Percentiles rank a stretch among this genome's conserved stretches.
Conservation (phyloP, 1,139 yeast genomes). For the Lodderomyces theae region DNA sequence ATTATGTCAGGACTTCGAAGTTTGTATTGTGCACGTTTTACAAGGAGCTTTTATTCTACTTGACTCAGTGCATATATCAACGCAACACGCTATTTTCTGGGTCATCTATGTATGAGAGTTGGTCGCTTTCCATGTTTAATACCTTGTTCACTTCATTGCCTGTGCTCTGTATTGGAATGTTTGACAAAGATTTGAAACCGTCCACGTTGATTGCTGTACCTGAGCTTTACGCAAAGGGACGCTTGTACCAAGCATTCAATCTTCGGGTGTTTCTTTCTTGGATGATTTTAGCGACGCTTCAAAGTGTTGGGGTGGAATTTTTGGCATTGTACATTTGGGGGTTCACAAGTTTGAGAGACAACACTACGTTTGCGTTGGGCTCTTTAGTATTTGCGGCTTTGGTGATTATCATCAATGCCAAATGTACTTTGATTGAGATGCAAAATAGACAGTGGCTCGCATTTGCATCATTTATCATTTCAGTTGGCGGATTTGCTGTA, state of each 20-base stretch:
- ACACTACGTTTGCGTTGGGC: constrained; percentile 80
- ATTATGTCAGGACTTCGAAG: constrained; percentile 86
- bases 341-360: constrained; percentile 59
- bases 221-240: constrained; percentile 78
- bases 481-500: constrained; percentile 81
- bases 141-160: constrained; percentile 92
- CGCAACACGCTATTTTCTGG: constrained; percentile 88
- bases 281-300: constrained; percentile 75
- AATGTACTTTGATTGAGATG: constrained; percentile 81
- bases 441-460: constrained; percentile 74
- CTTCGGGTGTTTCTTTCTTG: constrained; percentile 67
- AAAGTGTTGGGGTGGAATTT: constrained; percentile 72
- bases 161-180: constrained; percentile 90
- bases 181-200: constrained; percentile 87
- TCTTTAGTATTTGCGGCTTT: constrained; percentile 70
- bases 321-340: constrained; percentile 69
- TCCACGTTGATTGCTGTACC: constrained; percentile 90
- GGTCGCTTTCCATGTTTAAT: constrained; percentile 97
- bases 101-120: constrained; percentile 86
- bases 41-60: constrained; percentile 85
- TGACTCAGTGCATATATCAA: constrained; percentile 87
- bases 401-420: constrained; percentile 69
- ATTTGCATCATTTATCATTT: constrained; percentile 66
- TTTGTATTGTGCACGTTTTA: constrained; percentile 92
- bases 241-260: constrained; percentile 74